Percentiles rank a stretch among this genome's conserved stretches.
These are phyloP conservation scores for Casuarina glauca DNA, from an alignment of 306 rosid genomes.

Conservation along the genomic window DNA sequence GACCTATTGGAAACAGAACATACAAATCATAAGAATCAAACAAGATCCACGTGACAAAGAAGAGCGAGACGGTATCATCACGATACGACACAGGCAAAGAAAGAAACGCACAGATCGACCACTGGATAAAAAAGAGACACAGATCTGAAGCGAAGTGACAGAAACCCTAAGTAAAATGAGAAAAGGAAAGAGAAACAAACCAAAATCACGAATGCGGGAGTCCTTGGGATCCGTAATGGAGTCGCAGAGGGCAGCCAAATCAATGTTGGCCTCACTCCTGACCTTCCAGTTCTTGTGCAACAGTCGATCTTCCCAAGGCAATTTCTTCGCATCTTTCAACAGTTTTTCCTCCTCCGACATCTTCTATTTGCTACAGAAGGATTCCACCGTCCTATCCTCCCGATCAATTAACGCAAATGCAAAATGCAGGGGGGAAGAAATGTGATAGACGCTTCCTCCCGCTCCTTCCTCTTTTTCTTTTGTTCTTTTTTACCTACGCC, in stretches of 20 bases:
- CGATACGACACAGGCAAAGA: not conserved
- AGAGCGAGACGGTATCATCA: constrained; percentile 24
- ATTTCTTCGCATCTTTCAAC: constrained; percentile 93
- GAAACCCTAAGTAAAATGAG: constrained; percentile 38
- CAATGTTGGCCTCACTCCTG: constrained; percentile 87
- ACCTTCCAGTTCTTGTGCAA: constrained; percentile 99
- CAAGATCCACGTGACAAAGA: constrained; percentile 41
- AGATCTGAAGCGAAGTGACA: constrained; percentile 24
- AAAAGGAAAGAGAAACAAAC: constrained; percentile 33
- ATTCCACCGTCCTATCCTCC: not conserved
- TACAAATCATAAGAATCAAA: constrained; percentile 5
- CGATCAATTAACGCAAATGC: not conserved
- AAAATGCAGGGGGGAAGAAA: not conserved
- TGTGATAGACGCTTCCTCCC: not conserved
- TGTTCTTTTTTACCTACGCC: not conserved
- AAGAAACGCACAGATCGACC: constrained; percentile 37
- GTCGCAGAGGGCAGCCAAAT: constrained; percentile 84
- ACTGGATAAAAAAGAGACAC: constrained; percentile 20
- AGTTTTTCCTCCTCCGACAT: constrained; percentile 98
- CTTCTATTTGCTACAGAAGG: not conserved
- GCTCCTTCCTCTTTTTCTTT: not conserved
- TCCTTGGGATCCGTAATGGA: constrained; percentile 98
- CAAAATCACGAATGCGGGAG: constrained; percentile 90
- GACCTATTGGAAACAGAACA: constrained; percentile 48
- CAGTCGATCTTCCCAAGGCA: constrained; percentile 98